Evolutionary conservation across 768 basidiomycete genomes (phyloP), one percentile per base, ranked within the genome.

Genomic region (Agaricus subrufescens): DNA sequence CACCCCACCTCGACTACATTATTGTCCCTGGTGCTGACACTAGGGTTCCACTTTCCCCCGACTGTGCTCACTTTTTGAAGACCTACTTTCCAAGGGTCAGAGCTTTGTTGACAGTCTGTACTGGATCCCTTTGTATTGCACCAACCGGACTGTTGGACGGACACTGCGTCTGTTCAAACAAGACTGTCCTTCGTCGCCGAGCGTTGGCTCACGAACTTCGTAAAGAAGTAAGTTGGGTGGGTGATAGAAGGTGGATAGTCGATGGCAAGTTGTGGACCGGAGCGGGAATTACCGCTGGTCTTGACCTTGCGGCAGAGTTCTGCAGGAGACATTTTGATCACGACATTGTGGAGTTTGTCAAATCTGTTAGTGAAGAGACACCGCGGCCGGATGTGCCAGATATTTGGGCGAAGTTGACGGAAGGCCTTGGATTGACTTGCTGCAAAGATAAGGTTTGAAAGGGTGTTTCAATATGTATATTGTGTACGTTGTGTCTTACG

Each of bases 221-320:
- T 42, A 63, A 58, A 46, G 65, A 66, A 15, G 69, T 70, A 7
- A 67, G 63, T 9, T 68, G 67, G 69, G 60, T 70, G 10, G 62
- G 63, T 14, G 66, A 70, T 52, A 57, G 60, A 31, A 50, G 66
- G 46, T 70, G 66, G 63, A 60, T 61, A 23, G 54, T 65, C 1
- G 69, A 70, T 46, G 65, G 66, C 9, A 67, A 67, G 57, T 53
- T 68, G 2, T 68, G 67, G 67, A 68, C 65, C 25, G 57, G 64
- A 1, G 69, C 60, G 9, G 68, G 67, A 12, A 52, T 66, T 12
- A 70, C 66, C 0, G 56, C 65, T 4, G 67, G 67, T 1, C 49
- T 70, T 29, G 69, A 70, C 43, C 61, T 70, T 23, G 64, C 63
- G 34, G 67, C 64, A 14, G 69, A 65, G 43, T 70, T 67, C 45